phyloP scores from a whole-genome alignment of 176 grass and related monocot genomes.

The Alopecurus myosuroides region DNA sequence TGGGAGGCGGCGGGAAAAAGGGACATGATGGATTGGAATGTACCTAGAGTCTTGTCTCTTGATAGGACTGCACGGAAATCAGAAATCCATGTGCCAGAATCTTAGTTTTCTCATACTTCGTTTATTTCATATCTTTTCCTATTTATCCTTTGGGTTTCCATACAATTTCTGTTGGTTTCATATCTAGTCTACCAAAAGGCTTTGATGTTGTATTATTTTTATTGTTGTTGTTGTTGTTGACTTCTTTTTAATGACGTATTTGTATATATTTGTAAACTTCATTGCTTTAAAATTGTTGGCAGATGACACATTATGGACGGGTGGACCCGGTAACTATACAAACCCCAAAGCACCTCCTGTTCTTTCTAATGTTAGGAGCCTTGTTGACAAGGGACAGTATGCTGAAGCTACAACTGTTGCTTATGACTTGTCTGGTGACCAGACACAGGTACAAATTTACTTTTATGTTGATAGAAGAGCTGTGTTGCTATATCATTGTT shows the following conservation, averaged over 20 bases:
- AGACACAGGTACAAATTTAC: conserved; percentile 51
- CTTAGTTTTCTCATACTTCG: too few relatives aligned
- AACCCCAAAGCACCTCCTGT: conserved; percentile 58
- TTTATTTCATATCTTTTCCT: too few relatives aligned
- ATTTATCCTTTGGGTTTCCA: too few relatives aligned
- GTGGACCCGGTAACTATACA: conserved; percentile 79
- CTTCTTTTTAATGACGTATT: not conserved
- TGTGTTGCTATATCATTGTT: not conserved
- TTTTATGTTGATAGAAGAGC: conserved; percentile 10
- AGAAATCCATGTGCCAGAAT: too few relatives aligned
- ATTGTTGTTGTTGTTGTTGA: too few relatives aligned
- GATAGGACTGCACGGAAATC: too few relatives aligned
- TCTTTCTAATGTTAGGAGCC: conserved; percentile 73
- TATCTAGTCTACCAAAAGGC: too few relatives aligned
- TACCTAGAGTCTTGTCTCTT: too few relatives aligned
- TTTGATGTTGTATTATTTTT: too few relatives aligned
- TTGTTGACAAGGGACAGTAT: conserved; percentile 76
- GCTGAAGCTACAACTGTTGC: conserved; percentile 63
- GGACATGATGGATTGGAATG: too few relatives aligned
- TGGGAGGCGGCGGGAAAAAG: too few relatives aligned
- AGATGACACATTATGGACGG: conserved; percentile 98
- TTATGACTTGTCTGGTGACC: conserved; percentile 47
- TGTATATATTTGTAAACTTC: not conserved
- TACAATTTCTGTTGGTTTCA: too few relatives aligned
- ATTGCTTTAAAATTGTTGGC: conserved; percentile 27